Base-by-base conservation (phyloP, 169 alveolate genomes). In the Plasmodium berghei region DNA sequence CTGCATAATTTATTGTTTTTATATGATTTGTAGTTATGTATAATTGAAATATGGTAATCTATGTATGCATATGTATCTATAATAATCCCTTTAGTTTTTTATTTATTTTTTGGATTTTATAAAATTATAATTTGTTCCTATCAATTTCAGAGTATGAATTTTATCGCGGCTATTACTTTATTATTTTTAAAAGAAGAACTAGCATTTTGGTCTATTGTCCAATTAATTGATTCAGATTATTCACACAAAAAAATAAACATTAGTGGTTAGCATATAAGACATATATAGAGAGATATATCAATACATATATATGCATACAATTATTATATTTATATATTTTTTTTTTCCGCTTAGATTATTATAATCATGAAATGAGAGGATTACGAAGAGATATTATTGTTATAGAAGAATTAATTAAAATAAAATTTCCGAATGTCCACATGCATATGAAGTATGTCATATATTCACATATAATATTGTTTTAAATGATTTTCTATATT, bases 171-270 rank as follows among this genome's bases (percentile, higher is more conserved):
- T 26, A 92, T 93, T 22, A 67, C 96, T 67, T 92, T 96, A 73
- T 87, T 96, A 59, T 94, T 95, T 87, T 91, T 95, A 93, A 87
- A 92, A 16, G 96, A 93, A 59, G 97, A 94, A 69, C 63, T 89
- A 40, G 96, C 98, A 34, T 95, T 96, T 74, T 95, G 97, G 96
- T 89, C 97, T 1, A 94, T 96, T 26, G 95, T 93, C 14, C 97
- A 95, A 87, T 89, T 95, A 73, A 86, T 95, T 24, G 96, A 94
- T 56, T 88, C 96, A n/a, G 89, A 87, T 42, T 77, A 88, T 52
- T 71, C 85, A n/a, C 94, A 90, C 62, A 93, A 94, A 70, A 97
- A 97, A 55, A 62, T 94, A 58, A 91, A 73, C 64, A 74, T 94
- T 16, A 70, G 94, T 71, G 96, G 96, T 93, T 52, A 62, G 75